Evolutionary conservation across 768 basidiomycete species (phyloP).

Genomic region (Lyophyllum semitale): DNA sequence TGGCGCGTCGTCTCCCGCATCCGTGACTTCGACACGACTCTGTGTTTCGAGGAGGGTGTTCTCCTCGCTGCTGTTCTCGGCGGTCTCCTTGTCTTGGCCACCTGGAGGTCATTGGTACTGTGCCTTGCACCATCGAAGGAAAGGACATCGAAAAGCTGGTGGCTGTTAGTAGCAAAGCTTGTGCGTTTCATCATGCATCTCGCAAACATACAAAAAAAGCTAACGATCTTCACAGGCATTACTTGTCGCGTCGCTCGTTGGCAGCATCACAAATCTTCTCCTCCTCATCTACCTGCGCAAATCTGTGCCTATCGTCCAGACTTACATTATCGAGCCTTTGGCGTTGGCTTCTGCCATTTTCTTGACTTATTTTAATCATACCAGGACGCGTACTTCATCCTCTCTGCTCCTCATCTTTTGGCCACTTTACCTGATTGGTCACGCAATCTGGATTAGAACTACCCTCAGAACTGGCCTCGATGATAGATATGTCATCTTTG

Average conservation of each 20-base stretch:
- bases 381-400: constrained; percentile 69
- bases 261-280: constrained; percentile 45
- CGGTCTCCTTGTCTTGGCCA: constrained; percentile 41
- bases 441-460: constrained; percentile 66
- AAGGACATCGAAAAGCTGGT: constrained; percentile 48
- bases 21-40: constrained; percentile 75
- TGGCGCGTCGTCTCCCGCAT: constrained; percentile 60
- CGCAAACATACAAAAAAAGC: neutral
- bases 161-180: constrained; percentile 62
- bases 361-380: constrained; percentile 71
- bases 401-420: constrained; percentile 79
- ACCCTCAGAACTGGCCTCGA: constrained; percentile 31
- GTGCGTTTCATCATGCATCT: constrained; percentile 42
- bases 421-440: constrained; percentile 59
- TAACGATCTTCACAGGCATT: constrained; percentile 38
- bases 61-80: constrained; percentile 57
- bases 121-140: constrained; percentile 23
- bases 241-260: constrained; percentile 45
- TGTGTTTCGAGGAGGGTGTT: constrained; percentile 80
- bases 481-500: constrained; percentile 36
- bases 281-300: constrained; percentile 36
- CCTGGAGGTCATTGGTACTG: constrained; percentile 36
- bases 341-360: constrained; percentile 48
- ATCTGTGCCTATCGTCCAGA: constrained; percentile 46
- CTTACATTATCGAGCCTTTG: constrained; percentile 60